These are phyloP conservation scores for Penicillium sp. DNA, from an alignment of 2,329 filamentous ascomycete genomes.

Conservation along the genomic window DNA sequence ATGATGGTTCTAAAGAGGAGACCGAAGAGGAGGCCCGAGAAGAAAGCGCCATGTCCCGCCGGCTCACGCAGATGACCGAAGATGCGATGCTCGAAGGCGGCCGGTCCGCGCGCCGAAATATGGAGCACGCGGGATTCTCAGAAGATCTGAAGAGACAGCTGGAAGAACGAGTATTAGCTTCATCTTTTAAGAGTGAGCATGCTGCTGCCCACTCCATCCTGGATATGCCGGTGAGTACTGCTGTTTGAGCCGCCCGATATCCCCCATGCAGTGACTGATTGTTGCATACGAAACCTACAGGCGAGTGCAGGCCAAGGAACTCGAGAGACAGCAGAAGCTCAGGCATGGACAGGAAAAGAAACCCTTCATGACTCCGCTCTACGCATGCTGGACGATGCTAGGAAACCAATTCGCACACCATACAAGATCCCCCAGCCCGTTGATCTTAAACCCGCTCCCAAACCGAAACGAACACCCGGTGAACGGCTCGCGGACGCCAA, in stretches of 20 bases:
- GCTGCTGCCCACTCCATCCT: conserved; percentile 58
- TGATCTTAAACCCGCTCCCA: conserved; percentile 52
- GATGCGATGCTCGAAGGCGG: conserved; percentile 61
- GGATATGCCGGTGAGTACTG: conserved; percentile 52
- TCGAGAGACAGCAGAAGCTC: conserved; percentile 67
- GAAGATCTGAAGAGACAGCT: conserved; percentile 63
- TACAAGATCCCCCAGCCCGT: conserved; percentile 48
- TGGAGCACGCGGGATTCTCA: conserved; percentile 66
- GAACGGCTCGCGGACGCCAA: conserved; percentile 61
- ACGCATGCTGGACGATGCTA: conserved; percentile 73
- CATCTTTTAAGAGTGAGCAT: conserved; percentile 59
- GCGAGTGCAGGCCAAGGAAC: conserved; percentile 70
- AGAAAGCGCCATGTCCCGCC: conserved; percentile 61
- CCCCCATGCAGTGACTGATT: not conserved
- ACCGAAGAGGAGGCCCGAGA: conserved; percentile 38
- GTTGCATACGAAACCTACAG: conserved; percentile 27
- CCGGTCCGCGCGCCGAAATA: conserved; percentile 58
- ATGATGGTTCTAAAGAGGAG: conserved; percentile 17
- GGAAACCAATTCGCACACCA: conserved; percentile 58
- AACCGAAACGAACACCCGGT: conserved; percentile 49
- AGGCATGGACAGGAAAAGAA: conserved; percentile 81
- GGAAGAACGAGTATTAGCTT: conserved; percentile 62
- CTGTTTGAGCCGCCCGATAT: not conserved
- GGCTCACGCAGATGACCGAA: conserved; percentile 64
- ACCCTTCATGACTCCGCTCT: conserved; percentile 73